These are phyloP conservation scores for Dissoconium aciculare DNA, from an alignment of 2,329 filamentous ascomycete species.

Conservation along the genomic window DNA sequence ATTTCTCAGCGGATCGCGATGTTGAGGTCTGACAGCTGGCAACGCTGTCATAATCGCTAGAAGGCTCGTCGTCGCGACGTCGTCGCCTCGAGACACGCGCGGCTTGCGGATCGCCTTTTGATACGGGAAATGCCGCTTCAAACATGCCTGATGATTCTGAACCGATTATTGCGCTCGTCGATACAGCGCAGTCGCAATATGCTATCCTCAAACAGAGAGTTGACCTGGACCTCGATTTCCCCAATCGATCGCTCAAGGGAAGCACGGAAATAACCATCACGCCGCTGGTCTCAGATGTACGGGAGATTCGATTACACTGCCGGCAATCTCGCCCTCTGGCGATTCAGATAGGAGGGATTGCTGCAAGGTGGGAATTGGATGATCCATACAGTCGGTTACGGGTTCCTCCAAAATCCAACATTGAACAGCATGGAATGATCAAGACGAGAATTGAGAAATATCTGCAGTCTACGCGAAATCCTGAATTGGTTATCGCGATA, in stretches of 20 bases:
- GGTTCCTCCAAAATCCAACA: constrained; percentile 46
- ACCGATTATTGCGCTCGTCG: no score
- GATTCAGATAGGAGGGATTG: constrained; percentile 33
- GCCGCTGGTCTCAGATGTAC: constrained; percentile 42
- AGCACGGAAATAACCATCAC: constrained; percentile 70
- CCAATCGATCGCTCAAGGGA: constrained; percentile 57
- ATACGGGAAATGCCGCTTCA: no score
- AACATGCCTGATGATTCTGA: no score
- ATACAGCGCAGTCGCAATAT: constrained; percentile 28
- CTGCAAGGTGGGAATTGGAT: constrained; percentile 27
- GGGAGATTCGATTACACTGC: constrained; percentile 44
- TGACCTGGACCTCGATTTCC: constrained; percentile 78
- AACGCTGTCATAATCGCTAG: no score
- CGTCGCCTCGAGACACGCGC: no score
- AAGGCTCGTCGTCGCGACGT: no score
- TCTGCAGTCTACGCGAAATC: constrained; percentile 36
- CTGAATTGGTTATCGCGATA: constrained; percentile 44
- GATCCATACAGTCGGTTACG: constrained; percentile 55
- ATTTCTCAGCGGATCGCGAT: no score
- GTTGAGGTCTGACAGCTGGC: no score
- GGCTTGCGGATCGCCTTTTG: no score
- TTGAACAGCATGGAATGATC: constrained; percentile 63
- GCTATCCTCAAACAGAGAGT: constrained; percentile 71
- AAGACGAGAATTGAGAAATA: constrained; percentile 51
- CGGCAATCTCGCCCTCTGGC: constrained; percentile 45